Evolutionary conservation across 495 filamentous ascomycete genomes (phyloP).

Genomic region (Ramalina peruviana): DNA sequence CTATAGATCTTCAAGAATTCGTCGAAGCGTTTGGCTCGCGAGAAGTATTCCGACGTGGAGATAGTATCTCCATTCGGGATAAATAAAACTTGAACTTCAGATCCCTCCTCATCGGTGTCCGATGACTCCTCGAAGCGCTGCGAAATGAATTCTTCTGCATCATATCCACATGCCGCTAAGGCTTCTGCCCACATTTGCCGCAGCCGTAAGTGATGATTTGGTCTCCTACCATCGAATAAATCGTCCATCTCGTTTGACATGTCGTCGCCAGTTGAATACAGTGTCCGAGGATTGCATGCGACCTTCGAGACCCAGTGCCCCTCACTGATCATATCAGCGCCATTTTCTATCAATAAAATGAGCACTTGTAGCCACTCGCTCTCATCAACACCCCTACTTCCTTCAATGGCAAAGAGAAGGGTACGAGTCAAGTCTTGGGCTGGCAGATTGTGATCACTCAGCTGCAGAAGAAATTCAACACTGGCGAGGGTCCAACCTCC

Average conservation of each 20-base stretch:
- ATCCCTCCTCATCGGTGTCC: too few relatives aligned
- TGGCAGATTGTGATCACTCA: too few relatives aligned
- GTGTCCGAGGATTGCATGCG: neutral
- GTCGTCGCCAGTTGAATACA: neutral
- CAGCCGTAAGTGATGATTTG: neutral
- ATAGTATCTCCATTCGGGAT: too few relatives aligned
- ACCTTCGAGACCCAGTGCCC: neutral
- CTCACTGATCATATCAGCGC: neutral
- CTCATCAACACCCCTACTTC: too few relatives aligned
- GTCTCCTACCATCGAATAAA: neutral
- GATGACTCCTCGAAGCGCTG: too few relatives aligned
- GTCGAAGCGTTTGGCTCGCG: neutral
- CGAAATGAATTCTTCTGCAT: neutral
- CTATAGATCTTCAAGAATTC: too few relatives aligned
- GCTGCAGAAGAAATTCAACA: too few relatives aligned
- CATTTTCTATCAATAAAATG: neutral
- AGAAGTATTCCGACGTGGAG: too few relatives aligned
- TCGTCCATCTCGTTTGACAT: neutral
- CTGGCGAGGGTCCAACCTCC: too few relatives aligned
- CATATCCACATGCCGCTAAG: neutral
- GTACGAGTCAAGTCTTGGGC: too few relatives aligned
- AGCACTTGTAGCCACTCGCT: neutral
- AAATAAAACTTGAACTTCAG: too few relatives aligned
- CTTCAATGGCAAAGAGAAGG: too few relatives aligned
- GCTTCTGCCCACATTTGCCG: neutral